Evolutionary conservation across 2,329 filamentous ascomycete species (phyloP), one percentile per base, ranked within the genome.

Genomic region (Fusarium brevicatenulatum): DNA sequence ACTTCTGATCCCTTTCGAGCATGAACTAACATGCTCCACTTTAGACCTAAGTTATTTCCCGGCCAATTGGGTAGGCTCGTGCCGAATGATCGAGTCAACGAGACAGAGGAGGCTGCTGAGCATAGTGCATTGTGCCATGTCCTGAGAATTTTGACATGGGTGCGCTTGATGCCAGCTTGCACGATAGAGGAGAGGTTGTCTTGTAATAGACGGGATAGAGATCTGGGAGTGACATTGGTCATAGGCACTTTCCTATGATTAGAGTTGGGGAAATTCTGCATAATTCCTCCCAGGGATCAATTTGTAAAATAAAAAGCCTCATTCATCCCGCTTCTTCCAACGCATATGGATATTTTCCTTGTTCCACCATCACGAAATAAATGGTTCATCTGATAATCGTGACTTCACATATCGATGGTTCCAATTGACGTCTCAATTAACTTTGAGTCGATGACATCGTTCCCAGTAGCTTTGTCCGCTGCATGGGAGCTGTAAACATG

Each of bases 261-360:
- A 78, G 78, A 81, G 76, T 78, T 80, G 78, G 79, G 77, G 77
- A 76, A 77, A 77, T 74, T 76, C 78, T 77, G 71, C 76, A 72
- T 77, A 77, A 74, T 78, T 79, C 72, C 78, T 78, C 76, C 73
- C 74, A 71, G 78, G 78, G 80, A 81, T 75, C 74, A 76, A 80
- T 78, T 80, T 83, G 82, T 83, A 83, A 83, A 83, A 82, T 83
- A 82, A 83, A 81, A 83, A 82, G 78, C 78, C 80, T 82, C 81
- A 81, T 81, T 81, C 79, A 80, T 81, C 80, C 80, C 78, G 78
- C 72, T 79, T 79, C 78, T 80, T 79, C 77, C 76, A 77, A 73
- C 76, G 66, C 68, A 79, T 66, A 74, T 78, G 79, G 76, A 78
- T 66, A 44, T 76, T 77, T 81, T 77, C 72, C 68, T 77, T 78